phyloP scores from a whole-genome alignment of 1,284 basidiomycete genomes.

The Gastroboletus turbinatus region DNA sequence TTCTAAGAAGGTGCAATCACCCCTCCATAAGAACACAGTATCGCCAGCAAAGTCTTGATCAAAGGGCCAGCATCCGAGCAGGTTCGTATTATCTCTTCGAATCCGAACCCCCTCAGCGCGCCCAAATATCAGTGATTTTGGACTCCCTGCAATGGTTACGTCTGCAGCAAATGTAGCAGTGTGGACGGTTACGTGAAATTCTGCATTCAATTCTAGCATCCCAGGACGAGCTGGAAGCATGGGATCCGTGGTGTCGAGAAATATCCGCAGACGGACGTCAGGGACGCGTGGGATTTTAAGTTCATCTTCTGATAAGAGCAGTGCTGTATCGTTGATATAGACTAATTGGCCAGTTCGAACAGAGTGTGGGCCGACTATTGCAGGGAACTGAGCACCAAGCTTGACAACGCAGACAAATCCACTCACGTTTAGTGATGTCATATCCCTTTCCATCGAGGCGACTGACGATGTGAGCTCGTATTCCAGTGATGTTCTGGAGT shows the following conservation, averaged over 20 bases:
- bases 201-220: constrained; percentile 38
- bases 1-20: constrained; percentile 80
- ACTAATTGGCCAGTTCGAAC: constrained; percentile 80
- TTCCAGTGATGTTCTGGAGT: constrained; percentile 73
- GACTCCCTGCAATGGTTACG: constrained; percentile 36
- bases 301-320: constrained; percentile 42
- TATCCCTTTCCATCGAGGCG: constrained; percentile 84
- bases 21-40: constrained; percentile 61
- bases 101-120: constrained; percentile 52
- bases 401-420: background rate
- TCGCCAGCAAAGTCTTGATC: constrained; percentile 45
- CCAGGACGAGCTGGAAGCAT: constrained; percentile 39
- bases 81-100: constrained; percentile 49
- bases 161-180: constrained; percentile 75
- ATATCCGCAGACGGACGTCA: constrained; percentile 60
- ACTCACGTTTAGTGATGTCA: constrained; percentile 77
- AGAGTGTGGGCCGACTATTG: constrained; percentile 76
- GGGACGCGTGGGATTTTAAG: constrained; percentile 35
- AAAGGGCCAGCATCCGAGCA: constrained; percentile 61
- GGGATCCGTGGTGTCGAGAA: constrained; percentile 49
- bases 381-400: constrained; percentile 6
- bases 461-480: constrained; percentile 74
- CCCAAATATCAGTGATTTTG: constrained; percentile 43
- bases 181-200: constrained; percentile 55
- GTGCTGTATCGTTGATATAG: constrained; percentile 72